phyloP scores from a whole-genome alignment of 106 monocot species.

The Dendrobium officinale region DNA sequence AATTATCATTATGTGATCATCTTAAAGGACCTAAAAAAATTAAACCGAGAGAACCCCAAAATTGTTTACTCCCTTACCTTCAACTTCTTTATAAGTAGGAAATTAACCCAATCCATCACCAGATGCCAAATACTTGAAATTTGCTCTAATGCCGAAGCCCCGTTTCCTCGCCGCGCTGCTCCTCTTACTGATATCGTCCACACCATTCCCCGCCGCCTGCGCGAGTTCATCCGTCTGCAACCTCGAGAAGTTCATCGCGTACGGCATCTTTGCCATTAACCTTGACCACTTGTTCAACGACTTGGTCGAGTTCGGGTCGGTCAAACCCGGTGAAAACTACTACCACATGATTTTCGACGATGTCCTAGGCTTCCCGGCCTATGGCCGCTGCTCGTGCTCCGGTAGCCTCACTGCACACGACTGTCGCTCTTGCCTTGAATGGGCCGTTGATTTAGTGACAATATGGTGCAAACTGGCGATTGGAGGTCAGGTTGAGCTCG shows the following conservation, averaged over 20 bases:
- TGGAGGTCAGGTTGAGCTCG: background rate
- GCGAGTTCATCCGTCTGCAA: slow-evolving; percentile 6
- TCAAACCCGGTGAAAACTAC: slow-evolving; percentile 4
- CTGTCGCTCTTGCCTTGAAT: slow-evolving; percentile 6
- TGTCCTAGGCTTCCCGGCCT: slow-evolving; percentile 9
- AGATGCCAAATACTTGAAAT: background rate
- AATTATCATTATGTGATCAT: too few relatives aligned
- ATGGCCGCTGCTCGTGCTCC: slow-evolving; percentile 8
- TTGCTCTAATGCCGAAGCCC: background rate
- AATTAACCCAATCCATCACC: too few relatives aligned
- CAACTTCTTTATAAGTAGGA: too few relatives aligned
- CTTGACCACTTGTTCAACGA: slow-evolving; percentile 8
- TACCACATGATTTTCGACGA: background rate
- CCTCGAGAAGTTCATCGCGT: background rate
- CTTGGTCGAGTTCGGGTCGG: background rate
- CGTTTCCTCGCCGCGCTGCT: background rate
- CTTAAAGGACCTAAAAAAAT: too few relatives aligned
- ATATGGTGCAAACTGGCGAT: slow-evolving; percentile 2
- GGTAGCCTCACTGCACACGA: background rate
- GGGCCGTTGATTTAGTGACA: background rate
- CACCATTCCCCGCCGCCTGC: background rate
- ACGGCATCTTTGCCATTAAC: slow-evolving; percentile 9
- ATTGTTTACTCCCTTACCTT: too few relatives aligned
- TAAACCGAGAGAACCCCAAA: too few relatives aligned
- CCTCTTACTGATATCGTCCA: background rate